Evolutionary conservation across 257 asterid species (phyloP), one percentile per base, ranked within the genome.

Genomic region (Solanum raphanifolium): DNA sequence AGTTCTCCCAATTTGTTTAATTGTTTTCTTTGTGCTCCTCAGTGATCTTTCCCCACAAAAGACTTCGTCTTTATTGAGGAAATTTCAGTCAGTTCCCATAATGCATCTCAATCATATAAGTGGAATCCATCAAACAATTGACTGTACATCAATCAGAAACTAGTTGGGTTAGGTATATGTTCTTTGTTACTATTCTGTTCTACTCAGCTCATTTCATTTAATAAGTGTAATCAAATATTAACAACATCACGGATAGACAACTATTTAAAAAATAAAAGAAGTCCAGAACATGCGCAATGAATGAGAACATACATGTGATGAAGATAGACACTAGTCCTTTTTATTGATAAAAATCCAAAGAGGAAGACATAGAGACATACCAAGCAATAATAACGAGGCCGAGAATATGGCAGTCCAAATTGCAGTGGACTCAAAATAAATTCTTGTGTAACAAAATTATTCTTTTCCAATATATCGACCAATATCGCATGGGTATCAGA

Each of bases 361-460:
- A 8, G 25, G 68, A 48, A 73, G 89, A 65, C 92, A 88, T 86
- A 88, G 92, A 87, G 89, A 91, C 81, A 86, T 86, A 95, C 98
- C 99, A 95, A 91, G 88, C 98, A 97, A 89, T 95, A 97, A 90
- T 97, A 95, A 58, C 99, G 98, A 86, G 99, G 99, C 87, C 99
- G 94, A 78, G 99, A 97, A 91, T 95, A 95, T 11, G 98, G 99
- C 83, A 97, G 91, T 55, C 98, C 98, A 88, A 97, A 97, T 90
- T 97, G 98, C 95, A 95, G 86, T 5, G 99, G 99, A 93, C 98
- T 97, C 87, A 97, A 94, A 89, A 95, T 93, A 86, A 93, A 97
- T 87, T 95, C 98, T 91, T 97, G 98, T 23, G 92, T 88, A 84
- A 92, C 90, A 92, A 94, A 97, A 75, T 92, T 90, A 91, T 92